Percentiles rank a stretch among this genome's conserved stretches.
These are phyloP conservation scores for Cornus controversa DNA, from an alignment of 148 eudicot species.

Conservation along the genomic window DNA sequence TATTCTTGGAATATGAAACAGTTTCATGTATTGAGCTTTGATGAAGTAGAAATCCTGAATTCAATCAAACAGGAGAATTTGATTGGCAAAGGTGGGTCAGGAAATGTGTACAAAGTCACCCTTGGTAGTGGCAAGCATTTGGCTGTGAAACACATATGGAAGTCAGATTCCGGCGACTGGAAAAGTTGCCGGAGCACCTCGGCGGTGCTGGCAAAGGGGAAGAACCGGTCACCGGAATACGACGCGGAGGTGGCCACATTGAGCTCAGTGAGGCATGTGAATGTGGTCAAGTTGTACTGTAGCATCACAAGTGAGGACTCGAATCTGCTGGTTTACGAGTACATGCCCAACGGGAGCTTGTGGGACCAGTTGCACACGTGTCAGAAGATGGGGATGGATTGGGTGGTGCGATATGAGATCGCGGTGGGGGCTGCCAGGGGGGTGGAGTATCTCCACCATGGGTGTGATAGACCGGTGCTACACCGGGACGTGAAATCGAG, in stretches of 20 bases:
- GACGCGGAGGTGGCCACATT: conserved; percentile 41
- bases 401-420: conserved; percentile 34
- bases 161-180: conserved; percentile 19
- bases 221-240: conserved; percentile 21
- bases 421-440: conserved; percentile 41
- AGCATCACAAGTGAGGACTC: conserved; percentile 41
- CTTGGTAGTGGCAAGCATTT: conserved; percentile 25
- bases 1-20: conserved; percentile 38
- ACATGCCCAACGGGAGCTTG: conserved; percentile 40
- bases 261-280: conserved; percentile 42
- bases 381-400: conserved; percentile 29
- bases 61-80: conserved; percentile 32
- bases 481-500: conserved; percentile 45
- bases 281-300: conserved; percentile 44
- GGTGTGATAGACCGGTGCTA: conserved; percentile 31
- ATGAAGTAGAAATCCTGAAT: conserved; percentile 32
- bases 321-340: conserved; percentile 39
- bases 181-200: conserved; percentile 26
- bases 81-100: conserved; percentile 44
- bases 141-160: conserved; percentile 46
- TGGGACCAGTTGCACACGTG: conserved; percentile 39
- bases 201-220: conserved; percentile 25
- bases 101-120: conserved; percentile 30
- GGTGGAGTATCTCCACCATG: conserved; percentile 42
- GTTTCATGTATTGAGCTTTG: conserved; percentile 32